Evolutionary conservation across 768 basidiomycete genomes (phyloP).

Genomic region (Lactarius hatsudake): DNA sequence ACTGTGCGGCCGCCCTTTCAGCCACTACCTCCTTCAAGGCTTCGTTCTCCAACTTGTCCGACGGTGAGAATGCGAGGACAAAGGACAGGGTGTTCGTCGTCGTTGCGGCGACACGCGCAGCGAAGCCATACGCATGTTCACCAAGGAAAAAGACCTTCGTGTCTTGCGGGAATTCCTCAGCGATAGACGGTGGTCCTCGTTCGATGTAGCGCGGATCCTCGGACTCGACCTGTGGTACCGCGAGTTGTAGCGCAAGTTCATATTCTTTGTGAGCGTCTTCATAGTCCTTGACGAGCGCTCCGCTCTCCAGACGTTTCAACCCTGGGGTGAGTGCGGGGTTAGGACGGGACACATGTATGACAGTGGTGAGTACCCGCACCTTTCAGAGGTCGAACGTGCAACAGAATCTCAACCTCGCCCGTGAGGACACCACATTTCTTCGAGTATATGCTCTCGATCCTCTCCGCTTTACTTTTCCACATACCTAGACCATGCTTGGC

Average conservation of each 20-base stretch:
- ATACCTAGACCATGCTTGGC: slow-evolving; percentile 58
- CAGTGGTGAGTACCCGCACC: slow-evolving; percentile 44
- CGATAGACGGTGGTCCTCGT: slow-evolving; percentile 73
- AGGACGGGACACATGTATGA: neutral
- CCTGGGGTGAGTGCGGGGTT: slow-evolving; percentile 44
- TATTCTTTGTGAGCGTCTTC: slow-evolving; percentile 77
- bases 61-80: slow-evolving; percentile 87
- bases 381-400: slow-evolving; percentile 90
- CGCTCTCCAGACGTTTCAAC: slow-evolving; percentile 83
- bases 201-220: slow-evolving; percentile 90
- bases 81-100: slow-evolving; percentile 72
- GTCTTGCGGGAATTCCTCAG: slow-evolving; percentile 86
- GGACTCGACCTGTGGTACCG: slow-evolving; percentile 71
- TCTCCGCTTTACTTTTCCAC: slow-evolving; percentile 82
- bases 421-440: slow-evolving; percentile 87
- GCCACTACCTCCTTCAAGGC: slow-evolving; percentile 70
- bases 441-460: slow-evolving; percentile 81
- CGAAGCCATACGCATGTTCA: slow-evolving; percentile 92
- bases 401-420: slow-evolving; percentile 71
- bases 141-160: slow-evolving; percentile 96
- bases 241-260: slow-evolving; percentile 86
- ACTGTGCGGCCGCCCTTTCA: slow-evolving; percentile 48
- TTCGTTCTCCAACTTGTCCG: slow-evolving; percentile 75
- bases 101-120: slow-evolving; percentile 82
- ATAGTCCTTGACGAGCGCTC: slow-evolving; percentile 94